Evolutionary conservation across 805 yeast genomes (phyloP).

Genomic region (Brettanomyces custersianus): DNA sequence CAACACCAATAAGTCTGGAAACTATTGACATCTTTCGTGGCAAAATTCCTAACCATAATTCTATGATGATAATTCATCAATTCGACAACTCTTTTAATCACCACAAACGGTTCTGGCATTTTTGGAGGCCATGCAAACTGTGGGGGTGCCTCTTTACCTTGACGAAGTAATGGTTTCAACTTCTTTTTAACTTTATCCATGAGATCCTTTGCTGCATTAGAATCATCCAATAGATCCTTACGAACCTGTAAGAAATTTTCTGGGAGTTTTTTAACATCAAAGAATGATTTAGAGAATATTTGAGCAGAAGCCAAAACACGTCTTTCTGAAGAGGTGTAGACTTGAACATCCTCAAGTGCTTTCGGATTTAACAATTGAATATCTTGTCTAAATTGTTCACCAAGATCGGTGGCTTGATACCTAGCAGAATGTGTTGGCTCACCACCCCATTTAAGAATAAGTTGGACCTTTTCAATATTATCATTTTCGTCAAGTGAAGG

Average conservation of each 20-base stretch:
- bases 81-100: constrained; percentile 88
- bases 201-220: constrained; percentile 94
- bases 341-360: constrained; percentile 75
- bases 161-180: constrained; percentile 85
- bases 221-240: constrained; percentile 88
- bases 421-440: constrained; percentile 98
- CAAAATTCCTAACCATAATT: constrained; percentile 76
- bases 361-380: constrained; percentile 76
- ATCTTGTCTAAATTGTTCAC: constrained; percentile 93
- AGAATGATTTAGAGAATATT: constrained; percentile 65
- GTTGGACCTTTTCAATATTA: constrained; percentile 88
- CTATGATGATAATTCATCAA: constrained; percentile 85
- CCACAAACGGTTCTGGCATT: constrained; percentile 95
- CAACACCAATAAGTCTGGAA: constrained; percentile 92
- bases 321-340: constrained; percentile 88
- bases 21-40: constrained; percentile 49
- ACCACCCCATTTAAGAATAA: constrained; percentile 98
- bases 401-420: constrained; percentile 89
- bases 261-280: constrained; percentile 62
- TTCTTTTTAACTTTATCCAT: constrained; percentile 98
- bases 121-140: constrained; percentile 98
- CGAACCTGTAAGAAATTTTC: constrained; percentile 75
- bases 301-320: constrained; percentile 92
- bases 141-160: constrained; percentile 94
- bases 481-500: constrained; percentile 62